phyloP scores from a whole-genome alignment of 1,284 basidiomycete species.

The Pseudozyma pruni region DNA sequence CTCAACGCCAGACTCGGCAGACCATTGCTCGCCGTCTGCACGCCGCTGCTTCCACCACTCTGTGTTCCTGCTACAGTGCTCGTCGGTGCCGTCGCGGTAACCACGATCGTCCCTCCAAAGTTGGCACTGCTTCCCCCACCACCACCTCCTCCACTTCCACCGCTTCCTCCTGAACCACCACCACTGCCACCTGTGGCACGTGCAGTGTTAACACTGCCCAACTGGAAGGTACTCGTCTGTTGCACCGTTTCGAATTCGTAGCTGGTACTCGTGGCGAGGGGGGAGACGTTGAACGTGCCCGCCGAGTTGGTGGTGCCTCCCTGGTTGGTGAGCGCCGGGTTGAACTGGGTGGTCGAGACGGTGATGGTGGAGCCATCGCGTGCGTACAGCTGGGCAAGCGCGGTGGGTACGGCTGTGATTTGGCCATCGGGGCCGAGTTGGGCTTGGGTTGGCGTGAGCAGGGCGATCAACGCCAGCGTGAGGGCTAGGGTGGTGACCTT shows the following conservation, averaged over 20 bases:
- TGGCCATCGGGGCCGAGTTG: too few relatives aligned
- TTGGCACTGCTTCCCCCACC: slow-evolving; percentile 1
- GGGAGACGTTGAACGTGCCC: slow-evolving; percentile 56
- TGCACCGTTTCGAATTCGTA: slow-evolving; percentile 32
- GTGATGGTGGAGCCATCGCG: slow-evolving; percentile 39
- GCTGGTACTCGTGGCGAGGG: slow-evolving; percentile 39
- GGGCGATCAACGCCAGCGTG: neutral
- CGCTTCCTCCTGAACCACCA: neutral
- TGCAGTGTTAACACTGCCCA: slow-evolving; percentile 8
- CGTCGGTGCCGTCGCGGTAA: slow-evolving; percentile 26
- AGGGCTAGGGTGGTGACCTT: too few relatives aligned
- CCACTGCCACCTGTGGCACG: neutral
- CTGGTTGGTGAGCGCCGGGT: slow-evolving; percentile 46
- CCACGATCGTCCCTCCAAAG: slow-evolving; percentile 20
- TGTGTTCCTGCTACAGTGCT: slow-evolving; percentile 4
- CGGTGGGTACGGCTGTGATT: too few relatives aligned
- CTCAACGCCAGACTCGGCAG: slow-evolving; percentile 16
- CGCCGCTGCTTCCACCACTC: too few relatives aligned
- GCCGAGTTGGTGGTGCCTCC: slow-evolving; percentile 57
- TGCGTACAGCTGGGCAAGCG: neutral
- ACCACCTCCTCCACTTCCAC: neutral
- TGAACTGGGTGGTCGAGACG: slow-evolving; percentile 39
- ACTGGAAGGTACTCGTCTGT: slow-evolving; percentile 40
- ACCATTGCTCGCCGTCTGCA: slow-evolving; percentile 8
- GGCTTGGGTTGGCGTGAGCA: neutral